Evolutionary conservation across 352 stramenopile genomes (phyloP).

Genomic region (Globisporangium abappressorium): DNA sequence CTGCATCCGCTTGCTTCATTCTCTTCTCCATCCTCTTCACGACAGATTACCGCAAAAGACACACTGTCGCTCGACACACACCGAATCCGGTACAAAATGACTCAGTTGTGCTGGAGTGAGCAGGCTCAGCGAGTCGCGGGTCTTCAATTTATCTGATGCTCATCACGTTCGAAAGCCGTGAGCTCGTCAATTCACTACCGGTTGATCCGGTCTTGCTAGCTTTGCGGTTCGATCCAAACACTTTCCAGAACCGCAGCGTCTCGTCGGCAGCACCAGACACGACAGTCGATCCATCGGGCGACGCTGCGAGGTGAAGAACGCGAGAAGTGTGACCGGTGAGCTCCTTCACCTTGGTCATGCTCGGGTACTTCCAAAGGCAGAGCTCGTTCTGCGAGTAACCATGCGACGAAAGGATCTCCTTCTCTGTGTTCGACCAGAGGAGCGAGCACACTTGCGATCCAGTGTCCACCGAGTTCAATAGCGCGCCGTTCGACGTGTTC

Average conservation of each 20-base stretch:
- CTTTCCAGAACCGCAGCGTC: conserved; percentile 99
- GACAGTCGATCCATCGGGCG: conserved; percentile 96
- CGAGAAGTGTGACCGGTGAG: conserved; percentile 96
- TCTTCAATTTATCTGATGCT: conserved; percentile 62
- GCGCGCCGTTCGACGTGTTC: conserved; percentile 95
- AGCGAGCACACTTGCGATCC: conserved; percentile 97
- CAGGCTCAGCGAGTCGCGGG: background rate
- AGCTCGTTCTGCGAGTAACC: conserved; percentile 98
- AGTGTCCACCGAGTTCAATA: conserved; percentile 96
- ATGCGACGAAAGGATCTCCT: conserved; percentile 96
- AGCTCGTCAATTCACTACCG: conserved; percentile 53
- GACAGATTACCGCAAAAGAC: background rate
- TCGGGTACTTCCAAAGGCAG: conserved; percentile 98
- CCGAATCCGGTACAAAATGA: conserved; percentile 5
- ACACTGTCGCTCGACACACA: background rate
- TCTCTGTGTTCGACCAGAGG: conserved; percentile 91
- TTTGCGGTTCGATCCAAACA: conserved; percentile 93
- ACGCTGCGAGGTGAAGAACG: conserved; percentile 96
- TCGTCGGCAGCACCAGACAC: conserved; percentile 97
- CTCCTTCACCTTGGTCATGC: conserved; percentile 97
- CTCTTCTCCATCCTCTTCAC: background rate
- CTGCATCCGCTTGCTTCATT: background rate
- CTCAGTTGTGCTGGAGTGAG: background rate
- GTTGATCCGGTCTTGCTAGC: conserved; percentile 54
- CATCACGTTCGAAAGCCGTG: conserved; percentile 76